Percentiles rank a stretch among this genome's conserved stretches.
These are phyloP conservation scores for Kernera saxatilis DNA, from an alignment of 345 rosid species.

Conservation along the genomic window DNA sequence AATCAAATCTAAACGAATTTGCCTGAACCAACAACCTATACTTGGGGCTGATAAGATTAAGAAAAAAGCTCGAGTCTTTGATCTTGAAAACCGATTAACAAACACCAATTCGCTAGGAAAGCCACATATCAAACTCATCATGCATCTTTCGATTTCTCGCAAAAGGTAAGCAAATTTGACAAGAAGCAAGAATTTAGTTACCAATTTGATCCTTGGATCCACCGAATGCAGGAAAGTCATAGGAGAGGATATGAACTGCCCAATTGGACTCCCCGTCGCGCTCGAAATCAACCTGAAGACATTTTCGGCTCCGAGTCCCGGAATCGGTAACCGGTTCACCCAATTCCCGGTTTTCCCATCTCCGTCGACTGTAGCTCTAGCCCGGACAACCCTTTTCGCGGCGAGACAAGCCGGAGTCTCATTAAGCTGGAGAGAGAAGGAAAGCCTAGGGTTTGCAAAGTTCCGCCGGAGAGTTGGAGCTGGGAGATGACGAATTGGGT, in stretches of 20 bases:
- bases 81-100: background rate
- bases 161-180: background rate
- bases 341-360: conserved; percentile 40
- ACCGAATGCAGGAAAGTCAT: conserved; percentile 75
- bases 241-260: conserved; percentile 81
- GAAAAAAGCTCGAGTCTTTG: background rate
- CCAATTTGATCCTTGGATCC: conserved; percentile 87
- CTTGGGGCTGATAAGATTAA: background rate
- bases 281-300: conserved; percentile 62
- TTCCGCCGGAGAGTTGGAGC: background rate
- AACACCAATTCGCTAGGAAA: background rate
- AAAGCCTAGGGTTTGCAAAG: conserved; percentile 15
- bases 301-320: conserved; percentile 61
- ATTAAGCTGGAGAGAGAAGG: conserved; percentile 4
- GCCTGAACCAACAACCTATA: background rate
- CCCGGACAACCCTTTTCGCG: conserved; percentile 23
- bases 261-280: conserved; percentile 83
- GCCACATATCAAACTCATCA: background rate
- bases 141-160: background rate
- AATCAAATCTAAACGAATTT: background rate
- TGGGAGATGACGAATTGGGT: background rate
- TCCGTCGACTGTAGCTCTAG: conserved; percentile 36
- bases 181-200: conserved; percentile 10
- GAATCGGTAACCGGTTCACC: conserved; percentile 57
- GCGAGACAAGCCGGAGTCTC: background rate